Percentiles rank a stretch among this genome's conserved stretches.
Conservation (phyloP, 2,329 filamentous ascomycete species). For the Fusarium pilosicola region DNA sequence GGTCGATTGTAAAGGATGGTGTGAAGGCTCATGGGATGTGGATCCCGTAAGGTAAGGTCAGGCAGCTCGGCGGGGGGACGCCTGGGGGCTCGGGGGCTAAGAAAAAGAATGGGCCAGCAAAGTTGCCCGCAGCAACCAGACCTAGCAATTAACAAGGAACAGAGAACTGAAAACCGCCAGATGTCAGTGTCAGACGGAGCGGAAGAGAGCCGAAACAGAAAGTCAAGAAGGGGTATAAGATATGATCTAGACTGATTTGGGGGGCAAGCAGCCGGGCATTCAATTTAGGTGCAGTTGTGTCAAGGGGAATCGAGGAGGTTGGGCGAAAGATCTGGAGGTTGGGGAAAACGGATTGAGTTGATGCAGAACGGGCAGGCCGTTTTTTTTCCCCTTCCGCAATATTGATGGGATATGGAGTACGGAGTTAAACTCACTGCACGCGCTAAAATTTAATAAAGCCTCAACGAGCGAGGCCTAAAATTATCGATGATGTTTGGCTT, state of each 20-base stretch:
- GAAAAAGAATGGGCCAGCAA: constrained; percentile 37
- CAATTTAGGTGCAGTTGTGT: constrained; percentile 27
- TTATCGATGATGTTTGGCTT: constrained; percentile 13
- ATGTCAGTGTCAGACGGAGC: constrained; percentile 23
- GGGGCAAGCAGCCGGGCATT: constrained; percentile 6
- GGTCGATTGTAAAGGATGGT: constrained; percentile 31
- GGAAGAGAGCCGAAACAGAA: constrained; percentile 25
- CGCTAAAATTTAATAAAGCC: constrained; percentile 2
- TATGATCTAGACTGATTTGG: constrained; percentile 9
- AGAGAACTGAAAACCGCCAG: not conserved
- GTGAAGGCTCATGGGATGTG: constrained; percentile 31
- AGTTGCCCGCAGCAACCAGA: constrained; percentile 44
- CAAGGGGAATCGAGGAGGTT: constrained; percentile 26
- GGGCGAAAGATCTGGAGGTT: constrained; percentile 23
- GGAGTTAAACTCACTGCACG: constrained; percentile 14
- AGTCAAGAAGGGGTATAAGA: not conserved
- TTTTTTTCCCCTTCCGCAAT: not conserved
- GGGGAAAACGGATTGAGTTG: constrained; percentile 23
- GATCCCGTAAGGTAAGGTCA: constrained; percentile 19
- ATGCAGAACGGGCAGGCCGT: constrained; percentile 28
- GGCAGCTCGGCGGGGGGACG: constrained; percentile 1
- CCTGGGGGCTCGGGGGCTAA: constrained; percentile 10
- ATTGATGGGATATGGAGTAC: not conserved
- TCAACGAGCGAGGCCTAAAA: not conserved
- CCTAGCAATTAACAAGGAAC: constrained; percentile 18